These are phyloP conservation scores for Trichosporon sp. DNA, from an alignment of 1,284 basidiomycete species.

Conservation along the genomic window DNA sequence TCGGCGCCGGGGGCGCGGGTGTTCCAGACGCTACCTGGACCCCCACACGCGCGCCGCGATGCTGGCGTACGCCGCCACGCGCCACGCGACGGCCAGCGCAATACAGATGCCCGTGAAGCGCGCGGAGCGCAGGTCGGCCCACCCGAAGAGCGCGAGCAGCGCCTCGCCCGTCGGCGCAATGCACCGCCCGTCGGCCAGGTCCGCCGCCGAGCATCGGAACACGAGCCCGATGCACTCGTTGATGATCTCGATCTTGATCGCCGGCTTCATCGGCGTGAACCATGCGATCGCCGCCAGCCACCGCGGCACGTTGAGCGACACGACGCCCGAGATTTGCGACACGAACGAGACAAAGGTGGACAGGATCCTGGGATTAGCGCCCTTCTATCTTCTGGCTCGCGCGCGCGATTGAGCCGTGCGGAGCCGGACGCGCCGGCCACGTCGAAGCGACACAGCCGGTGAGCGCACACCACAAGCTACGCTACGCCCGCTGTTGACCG, in stretches of 20 bases:
- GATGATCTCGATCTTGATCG: slow-evolving; percentile 49
- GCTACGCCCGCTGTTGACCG: too few relatives aligned
- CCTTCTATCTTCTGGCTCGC: too few relatives aligned
- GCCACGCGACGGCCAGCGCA: slow-evolving; percentile 41
- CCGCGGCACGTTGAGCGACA: slow-evolving; percentile 48
- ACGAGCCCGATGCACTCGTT: slow-evolving; percentile 49
- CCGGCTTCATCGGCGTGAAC: slow-evolving; percentile 37
- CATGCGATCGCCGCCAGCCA: slow-evolving; percentile 49
- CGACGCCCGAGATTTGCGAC: slow-evolving; percentile 46
- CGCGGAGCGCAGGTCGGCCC: slow-evolving; percentile 40
- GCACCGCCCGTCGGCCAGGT: slow-evolving; percentile 46
- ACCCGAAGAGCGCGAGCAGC: slow-evolving; percentile 42
- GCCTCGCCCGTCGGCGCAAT: slow-evolving; percentile 48
- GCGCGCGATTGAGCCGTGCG: too few relatives aligned
- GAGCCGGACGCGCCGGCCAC: too few relatives aligned
- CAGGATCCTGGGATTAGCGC: slow-evolving; percentile 48
- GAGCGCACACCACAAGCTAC: too few relatives aligned
- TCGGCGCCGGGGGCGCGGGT: too few relatives aligned
- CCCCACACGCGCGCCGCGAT: slow-evolving; percentile 30
- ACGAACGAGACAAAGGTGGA: slow-evolving; percentile 45
- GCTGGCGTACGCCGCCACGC: slow-evolving; percentile 33
- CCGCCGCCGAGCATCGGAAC: slow-evolving; percentile 46
- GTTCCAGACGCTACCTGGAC: slow-evolving; percentile 19
- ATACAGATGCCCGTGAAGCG: slow-evolving; percentile 48
- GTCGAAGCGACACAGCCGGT: too few relatives aligned